These are phyloP conservation scores for Haematococcus sp. DNA, from an alignment of 139 green algal genomes.

Conservation along the genomic window DNA sequence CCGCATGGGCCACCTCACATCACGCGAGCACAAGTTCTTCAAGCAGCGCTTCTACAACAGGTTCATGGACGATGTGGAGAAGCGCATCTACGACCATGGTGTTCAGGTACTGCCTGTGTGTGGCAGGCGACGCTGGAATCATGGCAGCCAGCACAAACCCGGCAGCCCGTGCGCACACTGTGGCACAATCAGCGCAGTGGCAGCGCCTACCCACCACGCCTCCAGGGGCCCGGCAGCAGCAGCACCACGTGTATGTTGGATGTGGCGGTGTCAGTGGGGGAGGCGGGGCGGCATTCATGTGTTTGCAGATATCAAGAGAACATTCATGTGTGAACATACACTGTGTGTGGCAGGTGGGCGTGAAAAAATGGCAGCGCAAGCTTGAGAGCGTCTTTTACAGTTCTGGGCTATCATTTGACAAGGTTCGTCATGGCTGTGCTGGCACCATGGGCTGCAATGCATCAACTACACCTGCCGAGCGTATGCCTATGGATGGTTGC, in stretches of 20 bases:
- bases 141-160: too few relatives aligned
- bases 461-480: too few relatives aligned
- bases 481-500: too few relatives aligned
- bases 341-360: constrained; percentile 31
- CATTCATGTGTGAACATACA: too few relatives aligned
- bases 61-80: constrained; percentile 50
- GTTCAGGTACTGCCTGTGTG: constrained; percentile 20
- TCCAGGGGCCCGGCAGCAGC: too few relatives aligned
- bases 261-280: too few relatives aligned
- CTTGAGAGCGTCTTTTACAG: constrained; percentile 50
- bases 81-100: constrained; percentile 35
- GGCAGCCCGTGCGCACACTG: neutral
- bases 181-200: neutral
- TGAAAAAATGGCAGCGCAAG: constrained; percentile 50
- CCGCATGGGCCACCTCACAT: constrained; percentile 19
- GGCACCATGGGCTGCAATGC: neutral
- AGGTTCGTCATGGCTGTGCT: constrained; percentile 15
- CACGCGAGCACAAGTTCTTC: constrained; percentile 7
- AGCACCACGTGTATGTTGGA: too few relatives aligned
- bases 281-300: too few relatives aligned
- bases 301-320: too few relatives aligned
- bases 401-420: constrained; percentile 26
- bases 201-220: too few relatives aligned
- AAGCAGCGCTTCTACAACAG: constrained; percentile 44
- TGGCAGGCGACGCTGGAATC: neutral